A percentile compares a stretch with the other conserved stretches of the same genome.
phyloP scores from a whole-genome alignment of 176 grass and related monocot species.

The Cenchrus americanus region DNA sequence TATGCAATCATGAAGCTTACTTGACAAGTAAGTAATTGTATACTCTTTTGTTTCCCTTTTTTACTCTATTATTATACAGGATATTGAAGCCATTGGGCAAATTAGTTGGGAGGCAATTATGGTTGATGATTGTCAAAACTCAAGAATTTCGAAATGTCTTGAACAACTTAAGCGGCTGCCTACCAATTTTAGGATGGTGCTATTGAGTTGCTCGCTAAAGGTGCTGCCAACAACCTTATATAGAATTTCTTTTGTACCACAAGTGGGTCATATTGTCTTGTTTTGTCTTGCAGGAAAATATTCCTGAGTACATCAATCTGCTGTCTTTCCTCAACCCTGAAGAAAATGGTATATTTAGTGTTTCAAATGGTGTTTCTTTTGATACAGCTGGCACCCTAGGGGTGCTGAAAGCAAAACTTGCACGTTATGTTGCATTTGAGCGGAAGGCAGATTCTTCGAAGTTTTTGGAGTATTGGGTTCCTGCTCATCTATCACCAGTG shows the following conservation, averaged over 20 bases:
- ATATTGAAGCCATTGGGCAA: conserved; percentile 56
- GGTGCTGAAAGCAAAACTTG: conserved; percentile 66
- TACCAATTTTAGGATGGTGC: conserved; percentile 73
- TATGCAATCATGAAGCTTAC: conserved; percentile 18
- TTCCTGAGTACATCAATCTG: conserved; percentile 72
- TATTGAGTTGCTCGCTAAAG: conserved; percentile 72
- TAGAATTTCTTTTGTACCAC: conserved; percentile 9
- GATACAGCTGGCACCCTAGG: conserved; percentile 57
- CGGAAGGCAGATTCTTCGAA: conserved; percentile 73
- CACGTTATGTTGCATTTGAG: conserved; percentile 60
- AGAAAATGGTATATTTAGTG: conserved; percentile 30
- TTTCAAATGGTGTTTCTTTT: conserved; percentile 44
- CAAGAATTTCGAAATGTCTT: conserved; percentile 71
- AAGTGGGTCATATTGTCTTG: conserved; percentile 38
- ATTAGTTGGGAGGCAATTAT: conserved; percentile 79
- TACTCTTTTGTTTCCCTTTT: conserved; percentile 25
- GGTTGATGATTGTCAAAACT: conserved; percentile 81
- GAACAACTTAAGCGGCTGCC: conserved; percentile 67
- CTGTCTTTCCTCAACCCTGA: conserved; percentile 79
- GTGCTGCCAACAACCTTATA: conserved; percentile 42
- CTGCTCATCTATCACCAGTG: conserved; percentile 71
- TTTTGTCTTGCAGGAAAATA: conserved; percentile 74
- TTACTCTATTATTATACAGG: conserved; percentile 50
- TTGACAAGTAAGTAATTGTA: conserved; percentile 20
- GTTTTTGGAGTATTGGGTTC: conserved; percentile 90